A percentile compares a stretch with the other conserved stretches of the same genome.
Evolutionary conservation across 2,329 filamentous ascomycete species (phyloP).

Genomic region (Curvularia eragrostidis): DNA sequence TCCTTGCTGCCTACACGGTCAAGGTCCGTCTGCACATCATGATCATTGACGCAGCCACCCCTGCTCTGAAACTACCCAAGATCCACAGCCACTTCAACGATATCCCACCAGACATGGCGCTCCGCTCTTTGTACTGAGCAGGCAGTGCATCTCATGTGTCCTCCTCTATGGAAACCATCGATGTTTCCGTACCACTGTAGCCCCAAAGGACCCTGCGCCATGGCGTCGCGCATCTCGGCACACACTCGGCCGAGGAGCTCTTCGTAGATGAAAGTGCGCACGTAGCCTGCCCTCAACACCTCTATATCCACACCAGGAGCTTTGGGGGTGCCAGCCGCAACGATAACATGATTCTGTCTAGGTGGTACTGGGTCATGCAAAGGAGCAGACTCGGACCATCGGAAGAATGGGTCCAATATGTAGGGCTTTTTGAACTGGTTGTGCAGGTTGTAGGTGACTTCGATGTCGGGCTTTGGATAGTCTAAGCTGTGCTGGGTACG

Average conservation of each 20-base stretch:
- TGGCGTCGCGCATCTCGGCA: conserved; percentile 2
- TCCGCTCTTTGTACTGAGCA: not conserved
- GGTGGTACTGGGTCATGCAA: not conserved
- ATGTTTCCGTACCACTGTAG: not conserved
- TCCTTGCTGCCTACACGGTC: not conserved
- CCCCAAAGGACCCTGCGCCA: not conserved
- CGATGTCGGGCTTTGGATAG: not conserved
- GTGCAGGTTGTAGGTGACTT: not conserved
- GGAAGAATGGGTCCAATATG: not conserved
- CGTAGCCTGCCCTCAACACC: not conserved
- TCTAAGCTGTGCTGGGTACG: not conserved
- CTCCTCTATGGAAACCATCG: not conserved
- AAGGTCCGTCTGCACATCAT: no score
- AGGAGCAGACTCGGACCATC: not conserved
- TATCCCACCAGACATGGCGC: not conserved
- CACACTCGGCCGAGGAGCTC: not conserved
- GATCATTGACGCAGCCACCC: not conserved
- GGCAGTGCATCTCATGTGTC: not conserved
- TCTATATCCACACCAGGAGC: not conserved
- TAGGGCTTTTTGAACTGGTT: not conserved
- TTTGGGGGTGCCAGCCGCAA: not conserved
- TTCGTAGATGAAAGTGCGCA: not conserved
- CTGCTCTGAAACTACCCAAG: not conserved
- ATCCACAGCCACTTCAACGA: not conserved
- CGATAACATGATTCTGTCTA: not conserved